phyloP scores from a whole-genome alignment of 139 green algal species.

The Coelastrella sp. region DNA sequence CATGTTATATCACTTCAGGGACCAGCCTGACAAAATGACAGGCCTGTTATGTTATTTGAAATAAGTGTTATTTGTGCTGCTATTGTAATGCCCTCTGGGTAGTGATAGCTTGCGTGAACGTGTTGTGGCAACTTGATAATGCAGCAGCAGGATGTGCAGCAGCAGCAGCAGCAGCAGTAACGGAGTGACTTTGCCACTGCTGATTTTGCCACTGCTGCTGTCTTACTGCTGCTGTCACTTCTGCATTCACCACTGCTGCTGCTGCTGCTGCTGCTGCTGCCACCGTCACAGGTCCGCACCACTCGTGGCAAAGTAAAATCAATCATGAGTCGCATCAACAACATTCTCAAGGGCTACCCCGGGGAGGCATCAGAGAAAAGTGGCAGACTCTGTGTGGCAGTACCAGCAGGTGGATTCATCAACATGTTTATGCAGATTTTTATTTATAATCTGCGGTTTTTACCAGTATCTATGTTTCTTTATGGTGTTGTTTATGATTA shows the following conservation, averaged over 20 bases:
- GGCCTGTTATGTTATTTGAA: too few species aligned
- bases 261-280: not conserved
- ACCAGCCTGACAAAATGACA: not conserved
- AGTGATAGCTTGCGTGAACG: too few species aligned
- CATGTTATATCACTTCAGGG: not conserved
- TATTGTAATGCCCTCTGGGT: too few species aligned
- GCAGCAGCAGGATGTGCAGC: too few species aligned
- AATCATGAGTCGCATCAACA: slow-evolving; percentile 62
- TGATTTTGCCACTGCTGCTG: not conserved
- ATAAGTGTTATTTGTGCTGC: too few species aligned
- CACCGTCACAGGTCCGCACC: slow-evolving; percentile 47
- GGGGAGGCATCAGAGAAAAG: slow-evolving; percentile 78
- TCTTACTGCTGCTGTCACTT: too few species aligned
- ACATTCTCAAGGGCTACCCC: slow-evolving; percentile 68
- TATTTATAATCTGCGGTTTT: too few species aligned
- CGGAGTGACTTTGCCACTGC: too few species aligned
- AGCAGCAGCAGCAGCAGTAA: too few species aligned
- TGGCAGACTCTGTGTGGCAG: slow-evolving; percentile 80
- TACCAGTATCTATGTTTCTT: too few species aligned
- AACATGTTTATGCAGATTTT: not conserved
- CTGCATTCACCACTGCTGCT: not conserved
- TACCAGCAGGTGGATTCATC: slow-evolving; percentile 55
- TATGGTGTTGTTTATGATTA: too few species aligned
- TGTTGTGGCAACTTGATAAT: too few species aligned
- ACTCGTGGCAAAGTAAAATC: slow-evolving; percentile 60